Evolutionary conservation across 129 eudicot species (phyloP).

Genomic region (Silybum marianum): DNA sequence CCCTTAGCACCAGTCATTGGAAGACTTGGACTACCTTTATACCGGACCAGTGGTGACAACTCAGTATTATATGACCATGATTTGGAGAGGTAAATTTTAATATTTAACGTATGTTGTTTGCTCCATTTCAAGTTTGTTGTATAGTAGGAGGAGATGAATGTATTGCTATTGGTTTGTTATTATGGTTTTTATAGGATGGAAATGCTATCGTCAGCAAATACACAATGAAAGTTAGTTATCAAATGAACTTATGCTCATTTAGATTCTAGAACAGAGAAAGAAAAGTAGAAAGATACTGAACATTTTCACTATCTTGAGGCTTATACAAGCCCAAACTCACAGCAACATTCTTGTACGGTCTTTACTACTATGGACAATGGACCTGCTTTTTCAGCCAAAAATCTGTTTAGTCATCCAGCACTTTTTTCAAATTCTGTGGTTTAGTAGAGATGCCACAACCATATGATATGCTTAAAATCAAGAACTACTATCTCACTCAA

Average conservation of each 20-base stretch:
- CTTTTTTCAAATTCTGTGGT: neutral
- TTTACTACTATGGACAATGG: neutral
- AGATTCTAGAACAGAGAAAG: neutral
- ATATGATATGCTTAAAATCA: too few species aligned
- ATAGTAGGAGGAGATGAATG: conserved; percentile 3
- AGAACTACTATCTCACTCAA: neutral
- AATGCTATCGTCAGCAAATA: neutral
- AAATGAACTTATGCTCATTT: neutral
- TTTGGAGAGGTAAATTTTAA: conserved; percentile 70
- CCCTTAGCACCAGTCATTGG: conserved; percentile 94
- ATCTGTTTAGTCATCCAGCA: neutral
- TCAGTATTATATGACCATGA: conserved; percentile 98
- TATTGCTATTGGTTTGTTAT: neutral
- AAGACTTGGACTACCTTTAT: conserved; percentile 88
- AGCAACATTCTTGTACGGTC: neutral
- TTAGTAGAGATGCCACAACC: neutral
- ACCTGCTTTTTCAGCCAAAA: neutral
- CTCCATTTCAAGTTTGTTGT: conserved; percentile 13
- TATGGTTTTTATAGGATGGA: neutral
- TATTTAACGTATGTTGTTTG: neutral
- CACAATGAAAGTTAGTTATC: neutral
- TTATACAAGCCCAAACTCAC: neutral
- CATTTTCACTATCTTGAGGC: neutral
- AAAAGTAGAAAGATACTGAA: neutral
- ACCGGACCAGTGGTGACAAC: conserved; percentile 97